Conservation (phyloP, 371 early-diverging fungal species). For the Haplosporangium sp. region DNA sequence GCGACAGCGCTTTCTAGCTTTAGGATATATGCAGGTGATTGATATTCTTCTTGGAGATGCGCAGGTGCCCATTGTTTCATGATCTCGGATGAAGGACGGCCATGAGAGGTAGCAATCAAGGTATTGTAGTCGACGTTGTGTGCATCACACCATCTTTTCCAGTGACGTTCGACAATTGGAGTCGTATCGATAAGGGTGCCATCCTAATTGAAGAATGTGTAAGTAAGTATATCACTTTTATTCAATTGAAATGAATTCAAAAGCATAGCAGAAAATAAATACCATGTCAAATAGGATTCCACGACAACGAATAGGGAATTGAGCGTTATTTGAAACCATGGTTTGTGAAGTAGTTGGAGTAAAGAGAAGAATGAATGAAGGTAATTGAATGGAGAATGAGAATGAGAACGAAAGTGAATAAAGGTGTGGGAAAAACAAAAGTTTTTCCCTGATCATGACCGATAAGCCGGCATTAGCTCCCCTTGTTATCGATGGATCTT, state of each 20-base stretch:
- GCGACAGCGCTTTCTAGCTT: slow-evolving; percentile 52
- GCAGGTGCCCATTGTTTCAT: slow-evolving; percentile 59
- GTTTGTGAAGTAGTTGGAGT: background rate
- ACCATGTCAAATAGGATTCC: slow-evolving; percentile 58
- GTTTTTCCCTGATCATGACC: no score
- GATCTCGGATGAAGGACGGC: slow-evolving; percentile 61
- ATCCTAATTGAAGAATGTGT: slow-evolving; percentile 38
- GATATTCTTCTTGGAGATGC: slow-evolving; percentile 32
- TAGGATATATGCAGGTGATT: slow-evolving; percentile 38
- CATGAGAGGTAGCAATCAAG: slow-evolving; percentile 59
- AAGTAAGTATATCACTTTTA: no score
- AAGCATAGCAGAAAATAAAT: background rate
- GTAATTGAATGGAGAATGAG: background rate
- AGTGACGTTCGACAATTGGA: slow-evolving; percentile 52
- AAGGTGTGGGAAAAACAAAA: background rate
- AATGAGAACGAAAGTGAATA: background rate
- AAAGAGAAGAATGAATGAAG: background rate
- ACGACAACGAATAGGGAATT: slow-evolving; percentile 51
- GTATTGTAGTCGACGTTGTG: slow-evolving; percentile 51
- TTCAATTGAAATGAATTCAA: background rate
- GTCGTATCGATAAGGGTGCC: slow-evolving; percentile 63
- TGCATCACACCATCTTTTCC: slow-evolving; percentile 43
- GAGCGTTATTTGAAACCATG: slow-evolving; percentile 5
- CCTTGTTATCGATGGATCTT: no score
- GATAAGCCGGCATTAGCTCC: no score